phyloP scores from a whole-genome alignment of 345 rosid genomes.

The Nephelium lappaceum region DNA sequence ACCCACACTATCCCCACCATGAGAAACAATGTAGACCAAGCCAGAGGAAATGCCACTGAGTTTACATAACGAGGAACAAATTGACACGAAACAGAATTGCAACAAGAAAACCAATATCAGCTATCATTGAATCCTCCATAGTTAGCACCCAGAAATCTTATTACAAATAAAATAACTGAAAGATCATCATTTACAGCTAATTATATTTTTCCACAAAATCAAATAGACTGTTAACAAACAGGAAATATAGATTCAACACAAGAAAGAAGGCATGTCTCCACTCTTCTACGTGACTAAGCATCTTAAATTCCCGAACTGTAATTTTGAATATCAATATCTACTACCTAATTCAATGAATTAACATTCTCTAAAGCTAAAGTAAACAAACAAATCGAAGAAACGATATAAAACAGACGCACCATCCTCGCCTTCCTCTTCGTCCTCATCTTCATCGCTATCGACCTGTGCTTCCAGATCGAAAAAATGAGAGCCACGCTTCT shows the following conservation, averaged over 20 bases:
- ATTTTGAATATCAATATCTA: not conserved
- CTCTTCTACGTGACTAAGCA: not conserved
- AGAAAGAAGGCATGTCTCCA: not conserved
- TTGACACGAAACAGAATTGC: no score
- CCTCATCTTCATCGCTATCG: constrained; percentile 88
- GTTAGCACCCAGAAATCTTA: no score
- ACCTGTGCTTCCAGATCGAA: constrained; percentile 74
- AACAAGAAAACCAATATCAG: no score
- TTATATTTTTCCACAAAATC: not conserved
- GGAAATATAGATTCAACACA: not conserved
- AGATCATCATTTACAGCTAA: not conserved
- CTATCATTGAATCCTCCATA: no score
- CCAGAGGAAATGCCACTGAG: no score
- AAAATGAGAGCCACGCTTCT: constrained; percentile 48
- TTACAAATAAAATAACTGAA: not conserved
- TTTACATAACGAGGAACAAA: no score
- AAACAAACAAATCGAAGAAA: not conserved
- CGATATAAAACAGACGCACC: constrained; percentile 41
- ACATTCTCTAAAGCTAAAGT: not conserved
- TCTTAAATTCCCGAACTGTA: not conserved
- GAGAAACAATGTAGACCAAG: no score
- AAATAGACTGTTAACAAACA: not conserved
- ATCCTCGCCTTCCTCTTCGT: constrained; percentile 81
- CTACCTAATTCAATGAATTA: not conserved
- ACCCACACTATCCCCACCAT: no score